Evolutionary conservation across 441 rosid genomes (phyloP), one percentile per base, ranked within the genome.

Genomic region (Erysimum pusillum): DNA sequence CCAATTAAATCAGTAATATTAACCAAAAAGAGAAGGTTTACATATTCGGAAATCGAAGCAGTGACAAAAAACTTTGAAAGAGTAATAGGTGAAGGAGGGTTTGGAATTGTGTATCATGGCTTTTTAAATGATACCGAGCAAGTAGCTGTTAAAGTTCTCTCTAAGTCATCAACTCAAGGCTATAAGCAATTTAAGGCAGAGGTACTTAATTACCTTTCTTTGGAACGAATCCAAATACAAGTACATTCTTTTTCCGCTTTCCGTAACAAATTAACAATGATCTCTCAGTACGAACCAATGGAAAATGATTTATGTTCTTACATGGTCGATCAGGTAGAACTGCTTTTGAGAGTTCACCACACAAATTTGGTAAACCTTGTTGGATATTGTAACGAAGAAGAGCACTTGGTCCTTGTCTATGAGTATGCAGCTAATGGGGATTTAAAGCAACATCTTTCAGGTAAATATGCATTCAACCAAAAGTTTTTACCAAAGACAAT

Each of bases 311-410:
- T 4, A 20, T 7, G 5, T 4, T 22, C 4, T 38, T 10, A 6
- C 22, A 18, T 20, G n/a, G 3, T 2, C 63, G 25, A 7, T 20
- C 0, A 75, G 78, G 78, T 75, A 1, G 81, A 83, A 18, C 77
- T 87, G n/a, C 66, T 87, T 38, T 81, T 81, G 81, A 78, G 84
- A 38, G 81, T 88, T 63, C 89, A 90, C 79, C 96, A 89, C 7
- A 76, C 66, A 54, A 89, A 88, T 54, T 79, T 87, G 48, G 85
- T 76, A 54, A 75, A 80, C 7, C 74, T 88, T 2, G 48, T 90
- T 2, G 89, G 96, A 10, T 90, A 85, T n/a, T 90, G 93, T 65
- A 66, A 83, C 12, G 93, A 90, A 18, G 72, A 64, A 4, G 52
- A 15, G 3, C 77, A 81, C 63, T 18, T 79, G 36, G 89, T 79